Percentiles rank a stretch among this genome's conserved stretches.
Evolutionary conservation across 768 basidiomycete genomes (phyloP).

Genomic region (Calocera viscosa): DNA sequence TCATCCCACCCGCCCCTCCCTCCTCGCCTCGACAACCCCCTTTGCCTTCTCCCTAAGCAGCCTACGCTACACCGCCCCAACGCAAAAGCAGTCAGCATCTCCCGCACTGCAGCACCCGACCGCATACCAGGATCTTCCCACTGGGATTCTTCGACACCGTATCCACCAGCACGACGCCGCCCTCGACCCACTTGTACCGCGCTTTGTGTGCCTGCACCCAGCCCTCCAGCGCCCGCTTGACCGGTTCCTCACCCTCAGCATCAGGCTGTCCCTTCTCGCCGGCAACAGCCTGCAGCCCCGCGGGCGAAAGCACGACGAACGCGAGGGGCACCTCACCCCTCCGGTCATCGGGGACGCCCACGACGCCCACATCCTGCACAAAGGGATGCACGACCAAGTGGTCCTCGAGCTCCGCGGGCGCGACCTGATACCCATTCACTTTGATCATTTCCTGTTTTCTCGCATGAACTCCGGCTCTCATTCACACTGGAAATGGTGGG

Average conservation of each 20-base stretch:
- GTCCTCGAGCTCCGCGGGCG: slow-evolving; percentile 66
- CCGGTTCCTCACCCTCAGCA: slow-evolving; percentile 28
- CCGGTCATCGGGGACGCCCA: slow-evolving; percentile 52
- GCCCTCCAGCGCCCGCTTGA: slow-evolving; percentile 38
- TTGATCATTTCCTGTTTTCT: slow-evolving; percentile 56
- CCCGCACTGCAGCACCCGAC: too few species aligned
- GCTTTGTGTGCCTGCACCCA: slow-evolving; percentile 56
- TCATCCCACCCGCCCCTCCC: too few species aligned
- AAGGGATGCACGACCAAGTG: slow-evolving; percentile 50
- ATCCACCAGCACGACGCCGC: slow-evolving; percentile 53
- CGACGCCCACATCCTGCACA: slow-evolving; percentile 55
- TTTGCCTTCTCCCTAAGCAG: slow-evolving; percentile 42
- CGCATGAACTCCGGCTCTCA: neutral
- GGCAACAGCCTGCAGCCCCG: slow-evolving; percentile 21
- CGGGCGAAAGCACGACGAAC: slow-evolving; percentile 69
- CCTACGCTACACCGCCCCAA: slow-evolving; percentile 25
- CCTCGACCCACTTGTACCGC: slow-evolving; percentile 64
- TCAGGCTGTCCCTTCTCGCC: neutral
- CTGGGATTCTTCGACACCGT: slow-evolving; percentile 54
- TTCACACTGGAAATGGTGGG: too few species aligned
- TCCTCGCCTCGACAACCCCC: slow-evolving; percentile 16
- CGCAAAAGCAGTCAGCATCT: neutral
- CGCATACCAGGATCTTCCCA: slow-evolving; percentile 36
- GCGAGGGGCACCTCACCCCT: slow-evolving; percentile 69
- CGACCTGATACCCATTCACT: slow-evolving; percentile 67